Percentiles rank a stretch among this genome's conserved stretches.
phyloP scores from a whole-genome alignment of 306 rosid genomes.

The Quercus suber region DNA sequence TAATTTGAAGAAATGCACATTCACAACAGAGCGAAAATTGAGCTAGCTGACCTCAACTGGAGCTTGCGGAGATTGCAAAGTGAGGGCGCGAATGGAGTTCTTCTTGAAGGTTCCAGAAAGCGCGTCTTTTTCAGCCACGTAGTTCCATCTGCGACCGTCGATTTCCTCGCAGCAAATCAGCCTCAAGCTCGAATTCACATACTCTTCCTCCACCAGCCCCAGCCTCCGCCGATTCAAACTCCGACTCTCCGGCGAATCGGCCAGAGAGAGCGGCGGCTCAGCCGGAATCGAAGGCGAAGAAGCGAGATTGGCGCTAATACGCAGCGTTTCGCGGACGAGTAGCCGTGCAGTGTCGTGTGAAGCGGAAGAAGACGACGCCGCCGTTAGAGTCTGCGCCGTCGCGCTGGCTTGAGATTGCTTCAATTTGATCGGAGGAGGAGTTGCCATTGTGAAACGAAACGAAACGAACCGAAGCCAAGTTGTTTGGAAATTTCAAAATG shows the following conservation, averaged over 20 bases:
- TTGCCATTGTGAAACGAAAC: not conserved
- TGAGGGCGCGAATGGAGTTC: constrained; percentile 65
- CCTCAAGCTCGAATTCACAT: constrained; percentile 41
- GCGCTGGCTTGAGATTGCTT: constrained; percentile 42
- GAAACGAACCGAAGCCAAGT: no score
- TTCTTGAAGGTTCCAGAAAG: constrained; percentile 44
- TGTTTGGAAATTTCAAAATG: not conserved
- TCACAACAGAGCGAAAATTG: not conserved
- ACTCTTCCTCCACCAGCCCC: constrained; percentile 28
- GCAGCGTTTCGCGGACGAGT: constrained; percentile 80
- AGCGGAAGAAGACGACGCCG: constrained; percentile 15
- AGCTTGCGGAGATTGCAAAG: constrained; percentile 58
- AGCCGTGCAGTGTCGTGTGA: constrained; percentile 52
- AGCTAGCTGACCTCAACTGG: constrained; percentile 51
- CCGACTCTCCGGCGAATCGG: constrained; percentile 19
- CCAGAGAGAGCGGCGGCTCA: not conserved
- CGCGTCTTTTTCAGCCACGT: constrained; percentile 64
- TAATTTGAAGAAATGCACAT: no score
- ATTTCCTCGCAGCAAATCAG: constrained; percentile 86
- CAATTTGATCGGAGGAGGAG: constrained; percentile 41
- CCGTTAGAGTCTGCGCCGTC: constrained; percentile 26
- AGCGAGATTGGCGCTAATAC: constrained; percentile 73
- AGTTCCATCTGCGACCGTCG: constrained; percentile 85
- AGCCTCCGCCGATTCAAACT: constrained; percentile 14
- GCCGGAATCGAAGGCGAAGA: constrained; percentile 40